A percentile compares a stretch with the other conserved stretches of the same genome.
phyloP scores from a whole-genome alignment of 1,284 basidiomycete species.

The Cutaneotrichosporon arboriforme region DNA sequence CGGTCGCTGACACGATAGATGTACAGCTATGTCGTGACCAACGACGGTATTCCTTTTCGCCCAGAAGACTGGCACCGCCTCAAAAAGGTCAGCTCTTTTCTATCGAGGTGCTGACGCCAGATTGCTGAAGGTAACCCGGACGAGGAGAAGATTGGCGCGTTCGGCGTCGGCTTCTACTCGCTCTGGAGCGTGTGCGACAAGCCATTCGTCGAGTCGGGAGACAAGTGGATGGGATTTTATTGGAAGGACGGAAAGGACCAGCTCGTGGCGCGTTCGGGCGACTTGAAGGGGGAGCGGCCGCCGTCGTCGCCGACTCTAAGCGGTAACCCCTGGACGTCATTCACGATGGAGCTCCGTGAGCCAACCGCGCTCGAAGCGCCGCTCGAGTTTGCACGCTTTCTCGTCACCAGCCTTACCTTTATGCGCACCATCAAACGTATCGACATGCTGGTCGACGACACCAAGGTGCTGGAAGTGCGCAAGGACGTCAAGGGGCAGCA shows the following conservation, averaged over 20 bases:
- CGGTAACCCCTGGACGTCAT: conserved; percentile 70
- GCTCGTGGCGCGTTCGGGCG: conserved; percentile 72
- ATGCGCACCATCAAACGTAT: conserved; percentile 76
- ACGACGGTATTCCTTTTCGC: conserved; percentile 75
- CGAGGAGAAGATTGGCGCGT: conserved; percentile 52
- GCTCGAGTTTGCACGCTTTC: conserved; percentile 82
- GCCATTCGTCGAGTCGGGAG: conserved; percentile 85
- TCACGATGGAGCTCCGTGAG: conserved; percentile 85
- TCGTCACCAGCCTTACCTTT: conserved; percentile 90
- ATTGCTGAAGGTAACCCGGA: conserved; percentile 54
- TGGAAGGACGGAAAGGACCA: conserved; percentile 89
- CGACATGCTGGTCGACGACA: conserved; percentile 71
- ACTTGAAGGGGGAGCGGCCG: conserved; percentile 44
- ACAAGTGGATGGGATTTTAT: conserved; percentile 92
- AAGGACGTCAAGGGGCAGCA: conserved; percentile 64
- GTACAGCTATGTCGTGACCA: conserved; percentile 60
- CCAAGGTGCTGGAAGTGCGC: conserved; percentile 65
- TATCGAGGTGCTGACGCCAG: conserved; percentile 7
- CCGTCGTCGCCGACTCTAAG: conserved; percentile 26
- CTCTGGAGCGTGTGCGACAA: conserved; percentile 61
- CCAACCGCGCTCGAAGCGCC: conserved; percentile 70
- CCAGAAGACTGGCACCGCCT: conserved; percentile 77
- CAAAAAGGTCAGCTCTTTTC: conserved; percentile 60
- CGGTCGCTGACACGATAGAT: conserved; percentile 31
- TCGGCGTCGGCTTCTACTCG: conserved; percentile 42